Evolutionary conservation across 306 rosid genomes (phyloP).

Genomic region (Vicia sativa): DNA sequence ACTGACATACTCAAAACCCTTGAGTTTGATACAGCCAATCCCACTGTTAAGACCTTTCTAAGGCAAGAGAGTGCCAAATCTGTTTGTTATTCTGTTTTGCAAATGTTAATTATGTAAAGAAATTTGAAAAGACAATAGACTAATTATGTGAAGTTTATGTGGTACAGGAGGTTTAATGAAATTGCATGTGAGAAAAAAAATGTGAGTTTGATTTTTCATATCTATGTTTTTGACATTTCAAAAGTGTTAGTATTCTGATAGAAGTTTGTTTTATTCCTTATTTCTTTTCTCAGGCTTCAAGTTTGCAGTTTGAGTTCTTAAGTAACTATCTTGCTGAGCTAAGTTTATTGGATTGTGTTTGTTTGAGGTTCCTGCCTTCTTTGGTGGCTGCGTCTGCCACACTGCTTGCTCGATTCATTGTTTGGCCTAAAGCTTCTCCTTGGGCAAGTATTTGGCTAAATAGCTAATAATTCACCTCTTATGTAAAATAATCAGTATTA

Average conservation of each 20-base stretch:
- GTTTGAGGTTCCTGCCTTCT: constrained; percentile 72
- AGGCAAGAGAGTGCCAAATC: constrained; percentile 49
- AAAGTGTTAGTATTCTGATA: constrained; percentile 19
- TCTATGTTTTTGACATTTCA: background rate
- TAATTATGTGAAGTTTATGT: constrained; percentile 9
- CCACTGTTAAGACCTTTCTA: constrained; percentile 68
- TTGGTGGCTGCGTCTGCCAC: constrained; percentile 72
- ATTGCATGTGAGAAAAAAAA: constrained; percentile 45
- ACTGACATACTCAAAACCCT: constrained; percentile 63
- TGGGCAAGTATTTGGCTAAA: constrained; percentile 58
- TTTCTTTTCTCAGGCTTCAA: constrained; percentile 45
- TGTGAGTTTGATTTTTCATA: constrained; percentile 43
- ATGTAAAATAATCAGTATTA: background rate
- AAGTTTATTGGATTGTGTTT: constrained; percentile 70
- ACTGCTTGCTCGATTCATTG: constrained; percentile 67
- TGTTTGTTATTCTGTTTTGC: background rate
- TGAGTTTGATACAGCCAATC: constrained; percentile 71
- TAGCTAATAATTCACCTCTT: background rate
- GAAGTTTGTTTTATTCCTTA: background rate
- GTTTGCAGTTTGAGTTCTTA: constrained; percentile 63
- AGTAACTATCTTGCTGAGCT: constrained; percentile 77
- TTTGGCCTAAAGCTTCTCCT: constrained; percentile 56
- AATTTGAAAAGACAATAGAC: background rate
- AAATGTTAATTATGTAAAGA: background rate
- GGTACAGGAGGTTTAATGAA: constrained; percentile 57